These are phyloP conservation scores for Cryptosporidium canis DNA, from an alignment of 169 alveolate genomes.

Conservation along the genomic window DNA sequence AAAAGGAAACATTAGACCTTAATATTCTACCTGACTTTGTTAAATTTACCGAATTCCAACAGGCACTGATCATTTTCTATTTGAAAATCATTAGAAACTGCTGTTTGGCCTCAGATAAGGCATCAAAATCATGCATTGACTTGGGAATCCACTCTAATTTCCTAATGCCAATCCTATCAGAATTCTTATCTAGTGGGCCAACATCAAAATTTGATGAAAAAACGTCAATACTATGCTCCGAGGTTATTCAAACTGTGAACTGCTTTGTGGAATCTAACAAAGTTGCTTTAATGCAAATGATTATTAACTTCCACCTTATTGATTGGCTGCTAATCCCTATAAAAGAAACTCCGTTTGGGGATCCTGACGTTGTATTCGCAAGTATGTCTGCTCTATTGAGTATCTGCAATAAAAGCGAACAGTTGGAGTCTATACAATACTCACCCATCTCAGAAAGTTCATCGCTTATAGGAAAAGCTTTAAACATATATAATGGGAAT, in stretches of 20 bases:
- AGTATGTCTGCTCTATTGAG: constrained; percentile 14
- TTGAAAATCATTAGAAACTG: constrained; percentile 45
- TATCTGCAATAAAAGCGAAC: constrained; percentile 24
- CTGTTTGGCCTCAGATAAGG: constrained; percentile 48
- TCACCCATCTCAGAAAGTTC: constrained; percentile 24
- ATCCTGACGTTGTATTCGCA: constrained; percentile 58
- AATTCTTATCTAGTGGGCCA: constrained; percentile 21
- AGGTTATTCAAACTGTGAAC: constrained; percentile 23
- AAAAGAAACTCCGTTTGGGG: constrained; percentile 63
- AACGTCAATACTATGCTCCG: constrained; percentile 52
- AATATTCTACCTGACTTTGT: constrained; percentile 58
- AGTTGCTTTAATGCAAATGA: constrained; percentile 44
- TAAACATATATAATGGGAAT: constrained; percentile 20
- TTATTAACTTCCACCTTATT: constrained; percentile 58
- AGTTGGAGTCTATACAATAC: constrained; percentile 38
- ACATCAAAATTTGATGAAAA: constrained; percentile 38
- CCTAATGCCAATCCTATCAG: constrained; percentile 48
- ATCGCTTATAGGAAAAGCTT: neutral
- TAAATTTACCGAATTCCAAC: constrained; percentile 46
- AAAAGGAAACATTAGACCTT: constrained; percentile 25
- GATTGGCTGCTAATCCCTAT: constrained; percentile 63
- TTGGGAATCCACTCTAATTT: constrained; percentile 59
- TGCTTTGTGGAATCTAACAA: constrained; percentile 28
- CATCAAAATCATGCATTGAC: constrained; percentile 33
- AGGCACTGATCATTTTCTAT: constrained; percentile 15